Percentiles rank a stretch among this genome's conserved stretches.
phyloP scores from a whole-genome alignment of 1,139 yeast genomes.

The Debaryomyces coudertii region DNA sequence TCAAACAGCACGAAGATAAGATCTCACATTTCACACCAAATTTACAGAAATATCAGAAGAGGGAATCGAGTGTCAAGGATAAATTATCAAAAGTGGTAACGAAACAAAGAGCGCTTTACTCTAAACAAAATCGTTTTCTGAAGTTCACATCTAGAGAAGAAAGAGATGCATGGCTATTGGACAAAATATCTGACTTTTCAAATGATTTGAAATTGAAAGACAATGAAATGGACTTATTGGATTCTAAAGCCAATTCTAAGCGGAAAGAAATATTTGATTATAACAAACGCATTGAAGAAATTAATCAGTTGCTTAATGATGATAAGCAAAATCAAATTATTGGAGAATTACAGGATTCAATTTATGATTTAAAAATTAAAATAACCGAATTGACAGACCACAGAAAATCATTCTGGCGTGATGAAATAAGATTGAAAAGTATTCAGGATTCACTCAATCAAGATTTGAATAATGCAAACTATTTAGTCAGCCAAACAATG shows the following conservation, averaged over 20 bases:
- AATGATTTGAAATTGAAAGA: constrained; percentile 26
- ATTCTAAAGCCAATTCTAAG: constrained; percentile 22
- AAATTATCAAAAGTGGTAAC: constrained; percentile 50
- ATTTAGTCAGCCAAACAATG: constrained; percentile 70
- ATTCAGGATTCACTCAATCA: constrained; percentile 57
- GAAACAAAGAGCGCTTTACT: constrained; percentile 63
- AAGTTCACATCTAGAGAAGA: constrained; percentile 59
- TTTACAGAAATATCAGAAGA: constrained; percentile 37
- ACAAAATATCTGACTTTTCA: constrained; percentile 29
- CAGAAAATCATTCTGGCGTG: constrained; percentile 78
- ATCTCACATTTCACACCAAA: constrained; percentile 42
- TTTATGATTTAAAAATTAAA: constrained; percentile 41
- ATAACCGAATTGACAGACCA: constrained; percentile 59
- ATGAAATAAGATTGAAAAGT: constrained; percentile 65
- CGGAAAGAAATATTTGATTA: constrained; percentile 24
- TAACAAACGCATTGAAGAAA: constrained; percentile 43
- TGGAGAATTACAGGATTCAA: constrained; percentile 33
- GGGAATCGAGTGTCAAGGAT: constrained; percentile 46
- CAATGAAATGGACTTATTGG: constrained; percentile 25
- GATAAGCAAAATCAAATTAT: constrained; percentile 24
- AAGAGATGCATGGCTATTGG: constrained; percentile 71
- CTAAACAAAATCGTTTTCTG: constrained; percentile 74
- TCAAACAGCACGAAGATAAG: constrained; percentile 26
- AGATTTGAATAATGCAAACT: constrained; percentile 60
- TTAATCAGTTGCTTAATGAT: constrained; percentile 35